Conservation (phyloP, 768 basidiomycete genomes). For the Pilatotrama ljubarskyi region DNA sequence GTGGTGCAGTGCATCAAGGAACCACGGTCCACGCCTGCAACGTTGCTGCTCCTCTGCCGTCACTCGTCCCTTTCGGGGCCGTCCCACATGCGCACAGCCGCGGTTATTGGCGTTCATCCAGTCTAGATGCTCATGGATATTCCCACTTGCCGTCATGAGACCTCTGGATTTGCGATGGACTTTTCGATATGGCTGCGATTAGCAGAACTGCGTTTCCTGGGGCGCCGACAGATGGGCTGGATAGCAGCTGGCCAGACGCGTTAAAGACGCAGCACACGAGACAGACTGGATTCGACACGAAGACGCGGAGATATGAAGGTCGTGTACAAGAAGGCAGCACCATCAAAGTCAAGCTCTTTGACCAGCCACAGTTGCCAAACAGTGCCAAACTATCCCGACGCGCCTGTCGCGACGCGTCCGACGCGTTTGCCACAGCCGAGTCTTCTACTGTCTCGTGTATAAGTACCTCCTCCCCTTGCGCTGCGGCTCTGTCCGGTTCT, state of each 20-base stretch:
- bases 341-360: background rate
- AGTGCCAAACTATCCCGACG: conserved; percentile 15
- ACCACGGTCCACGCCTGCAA: background rate
- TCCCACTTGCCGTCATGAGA: background rate
- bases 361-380: conserved; percentile 1
- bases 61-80: background rate
- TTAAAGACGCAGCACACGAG: background rate
- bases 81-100: background rate
- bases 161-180: background rate
- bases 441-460: background rate
- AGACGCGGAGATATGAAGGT: background rate
- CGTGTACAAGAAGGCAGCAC: background rate
- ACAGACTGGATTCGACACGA: background rate
- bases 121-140: background rate
- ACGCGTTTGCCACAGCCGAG: conserved; percentile 3
- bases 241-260: background rate
- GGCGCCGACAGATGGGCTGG: background rate
- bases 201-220: background rate
- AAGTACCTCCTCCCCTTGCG: background rate
- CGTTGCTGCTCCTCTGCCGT: conserved; percentile 11
- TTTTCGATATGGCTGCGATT: no score
- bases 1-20: conserved; percentile 3
- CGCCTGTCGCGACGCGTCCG: conserved; percentile 18
- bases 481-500: background rate
- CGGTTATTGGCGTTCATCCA: background rate